Conservation (phyloP, 371 early-diverging fungal species). For the Racocetra persica region DNA sequence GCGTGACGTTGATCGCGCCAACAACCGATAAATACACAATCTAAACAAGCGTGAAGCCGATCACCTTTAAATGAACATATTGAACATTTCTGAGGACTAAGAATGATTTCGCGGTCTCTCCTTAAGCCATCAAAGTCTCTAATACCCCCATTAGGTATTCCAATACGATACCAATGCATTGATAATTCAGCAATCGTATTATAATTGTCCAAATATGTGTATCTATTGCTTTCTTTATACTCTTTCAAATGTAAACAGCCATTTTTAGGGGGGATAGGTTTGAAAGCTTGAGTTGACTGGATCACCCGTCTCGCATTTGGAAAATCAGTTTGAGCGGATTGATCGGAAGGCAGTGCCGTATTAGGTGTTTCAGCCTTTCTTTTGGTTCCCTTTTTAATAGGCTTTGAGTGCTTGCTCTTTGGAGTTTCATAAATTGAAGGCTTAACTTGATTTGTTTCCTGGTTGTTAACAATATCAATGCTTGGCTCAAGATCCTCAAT, state of each 20-base stretch:
- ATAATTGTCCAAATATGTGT: conserved; percentile 1
- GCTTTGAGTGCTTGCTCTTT: too few relatives aligned
- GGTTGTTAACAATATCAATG: too few relatives aligned
- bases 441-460: too few relatives aligned
- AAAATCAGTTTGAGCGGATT: background rate
- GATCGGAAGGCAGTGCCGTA: background rate
- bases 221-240: background rate
- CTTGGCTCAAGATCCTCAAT: too few relatives aligned
- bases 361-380: background rate
- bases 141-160: background rate
- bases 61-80: background rate
- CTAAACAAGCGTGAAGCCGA: conserved; percentile 18
- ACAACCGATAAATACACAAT: conserved; percentile 19
- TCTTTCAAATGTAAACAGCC: conserved; percentile 1
- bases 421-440: too few relatives aligned
- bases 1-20: background rate
- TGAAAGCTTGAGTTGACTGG: background rate
- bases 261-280: background rate
- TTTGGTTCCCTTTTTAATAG: conserved; percentile 9
- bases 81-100: conserved; percentile 23
- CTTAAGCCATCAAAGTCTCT: too few relatives aligned
- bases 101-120: background rate
- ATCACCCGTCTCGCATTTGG: background rate
- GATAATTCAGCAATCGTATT: conserved; percentile 21
- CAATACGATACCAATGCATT: conserved; percentile 12